A percentile compares a stretch with the other conserved stretches of the same genome.
These are phyloP conservation scores for Pyrrhoderma lamaoense DNA, from an alignment of 1,284 basidiomycete genomes.

Conservation along the genomic window DNA sequence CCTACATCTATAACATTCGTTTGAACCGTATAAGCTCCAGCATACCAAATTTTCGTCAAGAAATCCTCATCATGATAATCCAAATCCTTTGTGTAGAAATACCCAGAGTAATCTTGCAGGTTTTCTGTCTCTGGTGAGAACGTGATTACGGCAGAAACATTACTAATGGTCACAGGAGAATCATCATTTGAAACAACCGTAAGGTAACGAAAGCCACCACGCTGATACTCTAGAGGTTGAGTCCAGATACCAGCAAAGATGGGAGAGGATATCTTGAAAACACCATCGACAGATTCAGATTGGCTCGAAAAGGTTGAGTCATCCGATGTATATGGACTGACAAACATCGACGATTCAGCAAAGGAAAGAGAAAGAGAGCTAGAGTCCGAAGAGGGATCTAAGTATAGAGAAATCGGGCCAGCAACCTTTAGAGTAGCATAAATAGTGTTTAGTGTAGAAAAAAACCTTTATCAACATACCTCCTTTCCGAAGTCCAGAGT, in stretches of 20 bases:
- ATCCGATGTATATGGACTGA: slow-evolving; percentile 36
- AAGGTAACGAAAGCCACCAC: slow-evolving; percentile 51
- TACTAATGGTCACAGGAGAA: slow-evolving; percentile 36
- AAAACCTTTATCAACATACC: slow-evolving; percentile 23
- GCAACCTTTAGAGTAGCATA: slow-evolving; percentile 30
- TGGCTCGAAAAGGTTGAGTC: slow-evolving; percentile 35
- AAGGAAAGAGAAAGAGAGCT: slow-evolving; percentile 36
- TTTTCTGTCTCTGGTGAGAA: slow-evolving; percentile 50
- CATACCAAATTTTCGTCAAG: slow-evolving; percentile 54
- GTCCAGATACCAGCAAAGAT: slow-evolving; percentile 38
- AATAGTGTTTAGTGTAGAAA: neutral
- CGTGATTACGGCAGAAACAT: slow-evolving; percentile 45
- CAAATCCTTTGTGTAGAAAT: slow-evolving; percentile 45
- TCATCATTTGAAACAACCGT: slow-evolving; percentile 39
- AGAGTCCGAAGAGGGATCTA: slow-evolving; percentile 25
- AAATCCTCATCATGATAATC: slow-evolving; percentile 41
- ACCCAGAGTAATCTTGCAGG: slow-evolving; percentile 45
- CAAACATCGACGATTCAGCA: slow-evolving; percentile 40
- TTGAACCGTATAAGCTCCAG: slow-evolving; percentile 56
- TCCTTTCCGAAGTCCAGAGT: slow-evolving; percentile 40
- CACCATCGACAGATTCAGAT: slow-evolving; percentile 28
- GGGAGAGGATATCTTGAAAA: slow-evolving; percentile 25
- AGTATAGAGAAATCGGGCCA: slow-evolving; percentile 36
- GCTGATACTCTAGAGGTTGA: slow-evolving; percentile 36
- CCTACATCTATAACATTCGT: slow-evolving; percentile 48